phyloP scores from a whole-genome alignment of 306 rosid genomes.

The Canavalia ensiformis region DNA sequence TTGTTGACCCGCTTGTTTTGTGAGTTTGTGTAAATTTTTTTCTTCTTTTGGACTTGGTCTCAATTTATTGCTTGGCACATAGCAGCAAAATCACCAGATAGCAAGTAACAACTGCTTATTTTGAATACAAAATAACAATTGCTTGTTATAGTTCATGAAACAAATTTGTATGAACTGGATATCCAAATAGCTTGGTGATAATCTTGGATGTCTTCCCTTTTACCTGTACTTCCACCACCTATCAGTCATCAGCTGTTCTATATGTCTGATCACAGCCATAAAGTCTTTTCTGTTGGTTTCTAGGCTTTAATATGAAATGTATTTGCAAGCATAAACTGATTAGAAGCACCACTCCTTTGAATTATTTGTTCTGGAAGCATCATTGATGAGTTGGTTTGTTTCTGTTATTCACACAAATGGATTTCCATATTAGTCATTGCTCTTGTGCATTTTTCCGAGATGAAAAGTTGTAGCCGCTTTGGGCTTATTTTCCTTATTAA shows the following conservation, averaged over 20 bases:
- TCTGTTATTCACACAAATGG: conserved; percentile 38
- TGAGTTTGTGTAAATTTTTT: background rate
- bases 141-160: conserved; percentile 35
- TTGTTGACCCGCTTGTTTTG: conserved; percentile 44
- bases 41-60: conserved; percentile 44
- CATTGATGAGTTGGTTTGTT: conserved; percentile 37
- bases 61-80: conserved; percentile 30
- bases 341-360: conserved; percentile 19
- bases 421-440: conserved; percentile 28
- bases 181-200: conserved; percentile 21
- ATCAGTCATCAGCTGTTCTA: conserved; percentile 18
- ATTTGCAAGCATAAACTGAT: conserved; percentile 33
- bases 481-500: conserved; percentile 24
- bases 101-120: conserved; percentile 33
- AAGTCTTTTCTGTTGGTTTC: conserved; percentile 35
- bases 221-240: conserved; percentile 17
- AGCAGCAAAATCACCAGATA: conserved; percentile 34
- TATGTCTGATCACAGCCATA: conserved; percentile 8
- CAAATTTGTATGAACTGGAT: conserved; percentile 32
- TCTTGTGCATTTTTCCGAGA: conserved; percentile 38
- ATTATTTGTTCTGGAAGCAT: conserved; percentile 11
- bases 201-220: conserved; percentile 14
- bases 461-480: conserved; percentile 17
- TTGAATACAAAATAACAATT: conserved; percentile 42
- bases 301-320: conserved; percentile 37